phyloP scores from a whole-genome alignment of 192 early-diverging fungal genomes.

The Entomortierella chlamydospora region DNA sequence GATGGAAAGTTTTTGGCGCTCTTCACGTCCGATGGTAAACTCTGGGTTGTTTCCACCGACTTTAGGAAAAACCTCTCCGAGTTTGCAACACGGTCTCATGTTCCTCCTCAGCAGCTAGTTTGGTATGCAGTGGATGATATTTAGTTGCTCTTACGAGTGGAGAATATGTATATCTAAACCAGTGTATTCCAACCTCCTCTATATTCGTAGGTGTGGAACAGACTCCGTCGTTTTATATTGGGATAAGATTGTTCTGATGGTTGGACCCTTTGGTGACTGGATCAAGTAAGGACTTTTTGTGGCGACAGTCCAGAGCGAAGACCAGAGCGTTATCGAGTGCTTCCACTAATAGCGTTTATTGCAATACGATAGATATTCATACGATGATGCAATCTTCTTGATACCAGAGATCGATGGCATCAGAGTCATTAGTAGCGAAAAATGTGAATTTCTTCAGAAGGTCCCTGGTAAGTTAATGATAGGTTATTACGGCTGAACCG shows the following conservation, averaged over 20 bases:
- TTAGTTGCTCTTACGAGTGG: too few relatives aligned
- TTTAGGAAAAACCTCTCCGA: constrained; percentile 94
- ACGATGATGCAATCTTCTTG: constrained; percentile 85
- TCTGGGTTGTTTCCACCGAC: constrained; percentile 96
- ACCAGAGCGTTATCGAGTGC: too few relatives aligned
- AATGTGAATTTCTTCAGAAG: constrained; percentile 88
- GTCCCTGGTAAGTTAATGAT: constrained; percentile 73
- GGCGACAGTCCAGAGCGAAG: too few relatives aligned
- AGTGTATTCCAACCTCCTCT: too few relatives aligned
- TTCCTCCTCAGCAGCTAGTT: constrained; percentile 78
- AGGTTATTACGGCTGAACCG: not conserved
- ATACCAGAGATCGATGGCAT: constrained; percentile 94
- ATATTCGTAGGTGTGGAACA: constrained; percentile 91
- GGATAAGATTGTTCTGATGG: constrained; percentile 84
- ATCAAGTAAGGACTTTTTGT: constrained; percentile 68
- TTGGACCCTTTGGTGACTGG: constrained; percentile 94
- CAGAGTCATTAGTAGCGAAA: constrained; percentile 85
- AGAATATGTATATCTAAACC: too few relatives aligned
- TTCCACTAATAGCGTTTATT: too few relatives aligned
- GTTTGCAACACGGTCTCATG: constrained; percentile 71
- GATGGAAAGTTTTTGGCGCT: constrained; percentile 95
- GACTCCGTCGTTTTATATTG: constrained; percentile 93
- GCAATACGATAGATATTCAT: constrained; percentile 60
- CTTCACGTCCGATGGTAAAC: constrained; percentile 78
- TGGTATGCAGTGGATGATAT: too few relatives aligned